phyloP scores from a whole-genome alignment of 1,139 yeast species.

The Hyphopichia buzzinii region DNA sequence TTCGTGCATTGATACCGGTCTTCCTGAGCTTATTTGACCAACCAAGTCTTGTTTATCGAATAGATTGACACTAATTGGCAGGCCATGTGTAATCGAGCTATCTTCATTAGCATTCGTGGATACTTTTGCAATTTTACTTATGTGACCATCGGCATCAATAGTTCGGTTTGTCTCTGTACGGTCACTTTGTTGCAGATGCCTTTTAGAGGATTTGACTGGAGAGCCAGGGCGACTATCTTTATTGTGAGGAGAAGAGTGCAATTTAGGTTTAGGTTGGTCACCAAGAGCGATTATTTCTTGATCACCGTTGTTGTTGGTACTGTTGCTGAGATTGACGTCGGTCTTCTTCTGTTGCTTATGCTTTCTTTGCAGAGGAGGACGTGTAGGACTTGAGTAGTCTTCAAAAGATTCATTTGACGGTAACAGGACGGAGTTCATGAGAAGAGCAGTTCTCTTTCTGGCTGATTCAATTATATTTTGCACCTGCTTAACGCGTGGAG shows the following conservation, averaged over 20 bases:
- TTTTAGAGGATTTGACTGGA: constrained; percentile 4
- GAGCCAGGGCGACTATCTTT: constrained; percentile 1
- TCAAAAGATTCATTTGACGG: constrained; percentile 1
- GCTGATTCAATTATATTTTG: neutral
- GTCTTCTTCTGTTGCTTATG: neutral
- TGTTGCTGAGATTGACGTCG: neutral
- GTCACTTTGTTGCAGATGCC: constrained; percentile 8
- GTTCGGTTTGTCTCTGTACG: neutral
- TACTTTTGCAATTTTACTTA: constrained; percentile 23
- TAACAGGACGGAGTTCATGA: neutral
- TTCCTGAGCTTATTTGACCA: constrained; percentile 16
- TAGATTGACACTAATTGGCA: constrained; percentile 14
- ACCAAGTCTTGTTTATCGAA: constrained; percentile 26
- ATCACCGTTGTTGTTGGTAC: constrained; percentile 1
- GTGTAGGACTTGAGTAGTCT: constrained; percentile 3
- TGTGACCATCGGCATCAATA: neutral
- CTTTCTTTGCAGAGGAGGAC: constrained; percentile 2
- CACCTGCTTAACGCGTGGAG: neutral
- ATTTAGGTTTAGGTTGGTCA: neutral
- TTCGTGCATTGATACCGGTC: constrained; percentile 3
- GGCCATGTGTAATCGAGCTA: neutral
- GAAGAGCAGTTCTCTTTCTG: neutral
- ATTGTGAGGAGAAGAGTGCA: constrained; percentile 4
- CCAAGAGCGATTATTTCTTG: constrained; percentile 1
- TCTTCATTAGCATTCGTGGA: constrained; percentile 18